Evolutionary conservation across 768 basidiomycete genomes (phyloP).

Genomic region (Pleurotus tuber-regium): DNA sequence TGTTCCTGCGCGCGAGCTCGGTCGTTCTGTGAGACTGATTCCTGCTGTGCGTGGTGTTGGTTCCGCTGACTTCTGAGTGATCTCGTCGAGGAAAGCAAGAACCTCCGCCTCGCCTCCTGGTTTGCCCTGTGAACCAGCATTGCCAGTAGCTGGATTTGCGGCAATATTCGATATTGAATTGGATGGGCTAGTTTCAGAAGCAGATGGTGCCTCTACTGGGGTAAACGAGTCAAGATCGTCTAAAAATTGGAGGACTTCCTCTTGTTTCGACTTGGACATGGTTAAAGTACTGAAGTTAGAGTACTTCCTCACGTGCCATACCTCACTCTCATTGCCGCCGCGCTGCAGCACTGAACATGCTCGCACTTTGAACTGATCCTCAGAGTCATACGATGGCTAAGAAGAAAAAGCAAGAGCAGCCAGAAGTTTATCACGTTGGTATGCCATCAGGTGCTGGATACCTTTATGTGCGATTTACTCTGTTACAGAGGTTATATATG

Average conservation of each 20-base stretch:
- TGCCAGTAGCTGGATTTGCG: conserved; percentile 19
- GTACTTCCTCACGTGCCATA: conserved; percentile 2
- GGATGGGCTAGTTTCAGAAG: conserved; percentile 15
- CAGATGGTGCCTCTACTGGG: conserved; percentile 25
- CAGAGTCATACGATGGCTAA: conserved; percentile 13
- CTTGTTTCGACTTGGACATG: conserved; percentile 72
- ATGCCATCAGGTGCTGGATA: conserved; percentile 18
- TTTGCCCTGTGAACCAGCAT: conserved; percentile 51
- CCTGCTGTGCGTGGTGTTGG: conserved; percentile 57
- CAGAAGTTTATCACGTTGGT: conserved; percentile 50
- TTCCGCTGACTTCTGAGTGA: conserved; percentile 87
- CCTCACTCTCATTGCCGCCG: background rate
- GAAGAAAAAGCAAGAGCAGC: conserved; percentile 15
- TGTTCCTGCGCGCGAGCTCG: conserved; percentile 63
- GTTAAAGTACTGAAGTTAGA: conserved; percentile 26
- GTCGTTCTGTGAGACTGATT: conserved; percentile 48
- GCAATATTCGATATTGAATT: conserved; percentile 16
- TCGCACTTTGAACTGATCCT: background rate
- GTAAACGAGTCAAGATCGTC: conserved; percentile 90
- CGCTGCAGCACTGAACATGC: background rate
- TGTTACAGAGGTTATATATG: conserved; percentile 55
- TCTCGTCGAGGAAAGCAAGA: conserved; percentile 91
- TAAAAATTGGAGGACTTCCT: conserved; percentile 90
- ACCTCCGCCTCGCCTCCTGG: conserved; percentile 54
- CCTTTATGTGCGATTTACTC: background rate